Percentiles rank a stretch among this genome's conserved stretches.
These are phyloP conservation scores for Petrea volubilis DNA, from an alignment of 257 asterid species.

Conservation along the genomic window DNA sequence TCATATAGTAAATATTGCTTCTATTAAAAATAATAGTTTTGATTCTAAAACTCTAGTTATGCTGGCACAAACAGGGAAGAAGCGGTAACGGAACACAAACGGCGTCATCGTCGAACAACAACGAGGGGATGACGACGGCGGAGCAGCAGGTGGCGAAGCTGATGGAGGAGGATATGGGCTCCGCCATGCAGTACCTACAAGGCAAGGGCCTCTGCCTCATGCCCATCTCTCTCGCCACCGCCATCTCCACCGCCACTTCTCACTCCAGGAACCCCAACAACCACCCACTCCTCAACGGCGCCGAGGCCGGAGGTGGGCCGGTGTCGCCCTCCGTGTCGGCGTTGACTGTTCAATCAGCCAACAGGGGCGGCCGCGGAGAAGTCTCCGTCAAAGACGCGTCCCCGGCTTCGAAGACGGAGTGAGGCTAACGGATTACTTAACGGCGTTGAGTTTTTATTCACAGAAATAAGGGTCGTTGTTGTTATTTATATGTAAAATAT, in stretches of 20 bases:
- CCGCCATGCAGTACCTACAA: slow-evolving; percentile 94
- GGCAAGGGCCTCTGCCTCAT: slow-evolving; percentile 93
- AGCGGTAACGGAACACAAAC: slow-evolving; percentile 42
- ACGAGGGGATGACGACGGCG: slow-evolving; percentile 59
- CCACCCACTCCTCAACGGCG: slow-evolving; percentile 19
- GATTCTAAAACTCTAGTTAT: background rate
- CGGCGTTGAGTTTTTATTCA: background rate
- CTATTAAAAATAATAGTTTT: too few relatives aligned
- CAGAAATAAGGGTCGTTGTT: background rate
- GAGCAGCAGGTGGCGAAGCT: slow-evolving; percentile 90
- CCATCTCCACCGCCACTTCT: slow-evolving; percentile 78
- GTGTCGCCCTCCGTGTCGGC: slow-evolving; percentile 65
- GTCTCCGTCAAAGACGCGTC: background rate
- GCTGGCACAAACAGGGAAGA: slow-evolving; percentile 20
- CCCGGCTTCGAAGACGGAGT: slow-evolving; percentile 16
- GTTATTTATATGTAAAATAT: background rate
- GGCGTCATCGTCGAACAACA: slow-evolving; percentile 54
- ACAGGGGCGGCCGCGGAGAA: background rate
- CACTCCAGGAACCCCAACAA: slow-evolving; percentile 48
- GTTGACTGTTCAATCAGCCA: slow-evolving; percentile 40
- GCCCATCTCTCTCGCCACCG: slow-evolving; percentile 89
- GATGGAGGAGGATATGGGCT: slow-evolving; percentile 92
- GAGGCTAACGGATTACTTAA: background rate
- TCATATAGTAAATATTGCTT: too few relatives aligned
- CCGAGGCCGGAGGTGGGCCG: slow-evolving; percentile 35